Evolutionary conservation across 805 yeast genomes (phyloP), one percentile per base, ranked within the genome.

Genomic region (Groenewaldozyma salmanticensis): DNA sequence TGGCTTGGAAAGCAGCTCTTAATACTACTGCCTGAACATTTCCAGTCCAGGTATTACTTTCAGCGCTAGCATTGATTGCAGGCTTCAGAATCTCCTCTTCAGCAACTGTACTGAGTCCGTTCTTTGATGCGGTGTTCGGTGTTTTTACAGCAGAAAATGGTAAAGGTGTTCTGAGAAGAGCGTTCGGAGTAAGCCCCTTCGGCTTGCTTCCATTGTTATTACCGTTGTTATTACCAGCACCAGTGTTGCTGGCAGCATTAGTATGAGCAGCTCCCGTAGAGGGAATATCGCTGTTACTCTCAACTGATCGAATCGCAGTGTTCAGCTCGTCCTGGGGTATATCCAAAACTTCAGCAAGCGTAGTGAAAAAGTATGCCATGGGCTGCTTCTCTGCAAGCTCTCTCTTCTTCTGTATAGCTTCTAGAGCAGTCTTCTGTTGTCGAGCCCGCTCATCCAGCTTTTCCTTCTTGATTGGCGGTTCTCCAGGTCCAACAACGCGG

Each of bases 311-410:
- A 4, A 40, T 31, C 7, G 27, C 35, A 46, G 40, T 27, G 11
- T 31, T 29, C 21, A 58, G 48, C 29, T 58, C 64, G 18, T 55
- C 59, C 7, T 59, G 55, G 4, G 57, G 39, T 11, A 58, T 55
- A 39, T 58, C 61, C 37, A 61, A 47, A 6, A 57, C 58, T 15
- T 62, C 58, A 3, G 61, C 64, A 21, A 61, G 52, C 17, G 57
- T 50, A 4, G 63, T 47, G 27, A 60, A 39, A 39, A 59, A 55
- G 44, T 52, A 61, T 22, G 52, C 51, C 32, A 53, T 37, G 3
- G 62, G 58, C 32, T 59, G 57, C n/a, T 54, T 43, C 13, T 51
- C 41, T 1, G 62, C 50, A 31, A 59, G 44, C 43, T 52, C 57
- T 37, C 50, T 48, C 43, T 55, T 53, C 42, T 47, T 48, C 35